phyloP scores from a whole-genome alignment of 164 flowering plant genomes.

The Vitis riparia region DNA sequence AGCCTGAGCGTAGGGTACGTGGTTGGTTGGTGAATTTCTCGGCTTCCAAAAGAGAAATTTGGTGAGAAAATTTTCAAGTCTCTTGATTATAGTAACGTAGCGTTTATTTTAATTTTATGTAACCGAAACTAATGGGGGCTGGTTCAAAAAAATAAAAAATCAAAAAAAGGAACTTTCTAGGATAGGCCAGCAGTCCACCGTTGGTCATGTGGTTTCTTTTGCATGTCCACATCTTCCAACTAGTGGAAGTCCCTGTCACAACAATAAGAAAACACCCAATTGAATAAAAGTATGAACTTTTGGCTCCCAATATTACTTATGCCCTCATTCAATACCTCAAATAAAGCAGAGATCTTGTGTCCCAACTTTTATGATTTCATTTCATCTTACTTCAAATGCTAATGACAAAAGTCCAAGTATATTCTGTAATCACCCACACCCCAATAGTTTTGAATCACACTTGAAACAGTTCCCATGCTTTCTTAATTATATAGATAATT shows the following conservation, averaged over 20 bases:
- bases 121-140: conserved; percentile 4
- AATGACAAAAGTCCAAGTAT: too few relatives aligned
- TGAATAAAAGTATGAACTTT: too few relatives aligned
- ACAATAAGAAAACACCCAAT: neutral
- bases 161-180: neutral
- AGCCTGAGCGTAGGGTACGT: neutral
- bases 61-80: conserved; percentile 9
- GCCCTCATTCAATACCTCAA: too few relatives aligned
- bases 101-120: neutral
- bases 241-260: neutral
- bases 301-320: too few relatives aligned
- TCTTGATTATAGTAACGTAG: conserved; percentile 19
- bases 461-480: too few relatives aligned
- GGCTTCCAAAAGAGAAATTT: conserved; percentile 7
- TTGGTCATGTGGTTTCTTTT: neutral
- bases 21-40: conserved; percentile 20
- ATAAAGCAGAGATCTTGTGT: too few relatives aligned
- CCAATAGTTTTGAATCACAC: too few relatives aligned
- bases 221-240: too few relatives aligned
- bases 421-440: too few relatives aligned
- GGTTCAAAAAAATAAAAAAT: neutral
- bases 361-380: too few relatives aligned
- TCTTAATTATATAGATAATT: too few relatives aligned
- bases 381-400: too few relatives aligned
- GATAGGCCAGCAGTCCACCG: conserved; percentile 4